Percentiles rank a stretch among this genome's conserved stretches.
These are phyloP conservation scores for Lolium multiflorum DNA, from an alignment of 176 grass and related monocot species.

Conservation along the genomic window DNA sequence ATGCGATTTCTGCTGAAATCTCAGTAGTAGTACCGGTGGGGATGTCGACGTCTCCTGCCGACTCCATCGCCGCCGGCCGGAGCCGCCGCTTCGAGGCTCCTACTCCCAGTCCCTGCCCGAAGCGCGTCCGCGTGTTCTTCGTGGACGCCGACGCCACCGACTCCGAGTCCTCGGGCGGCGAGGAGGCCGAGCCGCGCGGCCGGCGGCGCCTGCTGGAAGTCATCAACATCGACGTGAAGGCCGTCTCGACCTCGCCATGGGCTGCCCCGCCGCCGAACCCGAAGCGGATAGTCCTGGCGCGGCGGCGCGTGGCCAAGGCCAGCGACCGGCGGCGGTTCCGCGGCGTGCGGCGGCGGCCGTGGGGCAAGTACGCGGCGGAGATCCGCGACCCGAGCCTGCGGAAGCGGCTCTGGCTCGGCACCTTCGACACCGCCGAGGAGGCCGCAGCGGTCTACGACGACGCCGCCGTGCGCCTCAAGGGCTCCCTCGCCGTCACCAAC, in stretches of 20 bases:
- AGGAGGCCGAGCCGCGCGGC: constrained; percentile 18
- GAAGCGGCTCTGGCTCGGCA: constrained; percentile 86
- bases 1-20: constrained; percentile 15
- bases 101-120: not conserved
- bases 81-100: not conserved
- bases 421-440: constrained; percentile 91
- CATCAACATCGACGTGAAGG: constrained; percentile 50
- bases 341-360: constrained; percentile 64
- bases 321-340: constrained; percentile 42
- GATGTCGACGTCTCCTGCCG: constrained; percentile 16
- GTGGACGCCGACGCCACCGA: constrained; percentile 72
- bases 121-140: constrained; percentile 61
- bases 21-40: constrained; percentile 17
- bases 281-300: not conserved
- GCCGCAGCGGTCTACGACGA: constrained; percentile 71
- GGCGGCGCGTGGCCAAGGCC: not conserved
- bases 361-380: constrained; percentile 72
- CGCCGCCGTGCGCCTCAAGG: constrained; percentile 63
- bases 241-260: not conserved
- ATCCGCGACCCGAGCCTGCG: constrained; percentile 62
- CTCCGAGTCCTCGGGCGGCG: constrained; percentile 51
- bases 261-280: not conserved
- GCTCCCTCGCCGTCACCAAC: constrained; percentile 53
- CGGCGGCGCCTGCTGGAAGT: constrained; percentile 46
- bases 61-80: constrained; percentile 29